These are phyloP conservation scores for Aureobasidium sp. DNA, from an alignment of 2,329 filamentous ascomycete genomes.

Conservation along the genomic window DNA sequence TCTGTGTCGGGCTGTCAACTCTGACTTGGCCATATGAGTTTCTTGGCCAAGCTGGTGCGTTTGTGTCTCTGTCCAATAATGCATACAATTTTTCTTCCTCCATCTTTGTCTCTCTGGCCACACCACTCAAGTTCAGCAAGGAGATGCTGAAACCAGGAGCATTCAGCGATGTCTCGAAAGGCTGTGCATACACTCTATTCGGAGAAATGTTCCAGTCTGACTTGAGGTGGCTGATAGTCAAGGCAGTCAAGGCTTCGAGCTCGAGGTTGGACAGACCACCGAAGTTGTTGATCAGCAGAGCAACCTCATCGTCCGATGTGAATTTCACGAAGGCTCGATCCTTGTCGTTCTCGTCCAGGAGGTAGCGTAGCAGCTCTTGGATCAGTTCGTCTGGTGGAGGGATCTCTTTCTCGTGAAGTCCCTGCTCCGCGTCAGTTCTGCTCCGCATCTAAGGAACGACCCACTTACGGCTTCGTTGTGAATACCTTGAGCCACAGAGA, in stretches of 20 bases:
- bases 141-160: conserved; percentile 51
- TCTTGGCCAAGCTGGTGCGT: conserved; percentile 46
- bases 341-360: conserved; percentile 40
- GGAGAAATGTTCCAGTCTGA: conserved; percentile 44
- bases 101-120: conserved; percentile 36
- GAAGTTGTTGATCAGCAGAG: conserved; percentile 44
- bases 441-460: not conserved
- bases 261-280: conserved; percentile 43
- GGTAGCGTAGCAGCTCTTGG: conserved; percentile 41
- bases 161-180: conserved; percentile 49
- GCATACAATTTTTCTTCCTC: conserved; percentile 37
- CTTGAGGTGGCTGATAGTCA: conserved; percentile 35
- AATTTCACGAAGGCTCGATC: conserved; percentile 46
- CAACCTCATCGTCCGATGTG: conserved; percentile 37
- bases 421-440: conserved; percentile 23
- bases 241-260: conserved; percentile 40
- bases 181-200: conserved; percentile 40
- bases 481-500: conserved; percentile 43
- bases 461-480: conserved; percentile 43
- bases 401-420: conserved; percentile 40
- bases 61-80: conserved; percentile 45
- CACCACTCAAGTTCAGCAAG: conserved; percentile 44
- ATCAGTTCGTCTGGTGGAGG: conserved; percentile 44
- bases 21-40: conserved; percentile 32
- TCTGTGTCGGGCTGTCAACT: conserved; percentile 1